Conservation (phyloP, 176 grass and related monocot species). For the Juncus effusus region DNA sequence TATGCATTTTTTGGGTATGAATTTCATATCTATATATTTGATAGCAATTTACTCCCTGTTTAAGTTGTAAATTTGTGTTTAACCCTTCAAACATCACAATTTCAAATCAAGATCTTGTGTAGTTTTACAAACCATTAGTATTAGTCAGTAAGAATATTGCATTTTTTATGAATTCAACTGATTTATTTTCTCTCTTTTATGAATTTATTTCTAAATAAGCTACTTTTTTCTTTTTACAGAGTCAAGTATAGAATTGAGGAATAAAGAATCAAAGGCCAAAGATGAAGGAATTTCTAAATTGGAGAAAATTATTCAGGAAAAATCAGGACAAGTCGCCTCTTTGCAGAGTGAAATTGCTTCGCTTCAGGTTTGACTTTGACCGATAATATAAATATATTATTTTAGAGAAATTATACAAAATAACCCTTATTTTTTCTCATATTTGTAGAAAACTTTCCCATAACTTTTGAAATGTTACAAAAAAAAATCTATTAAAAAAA, state of each 20-base stretch:
- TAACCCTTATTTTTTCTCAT: no score
- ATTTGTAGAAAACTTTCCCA: neutral
- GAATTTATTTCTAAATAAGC: neutral
- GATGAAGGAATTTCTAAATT: conserved; percentile 44
- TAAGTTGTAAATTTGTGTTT: no score
- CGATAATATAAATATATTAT: no score
- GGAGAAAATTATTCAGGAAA: conserved; percentile 40
- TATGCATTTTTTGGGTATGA: no score
- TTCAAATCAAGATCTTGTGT: neutral
- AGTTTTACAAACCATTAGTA: neutral
- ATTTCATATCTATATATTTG: no score
- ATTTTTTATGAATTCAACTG: no score
- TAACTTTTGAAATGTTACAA: neutral
- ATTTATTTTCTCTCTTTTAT: neutral
- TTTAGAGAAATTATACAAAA: no score
- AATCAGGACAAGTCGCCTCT: conserved; percentile 41
- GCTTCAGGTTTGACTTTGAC: conserved; percentile 36
- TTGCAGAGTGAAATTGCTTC: conserved; percentile 59
- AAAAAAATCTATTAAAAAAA: neutral
- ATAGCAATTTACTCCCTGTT: no score
- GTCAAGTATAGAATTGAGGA: conserved; percentile 35
- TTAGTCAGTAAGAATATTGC: no score
- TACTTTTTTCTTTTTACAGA: conserved; percentile 33
- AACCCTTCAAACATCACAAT: no score
- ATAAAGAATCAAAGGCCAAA: conserved; percentile 57